Evolutionary conservation across 805 yeast genomes (phyloP), one percentile per base, ranked within the genome.

Genomic region (Cyberlindnera japonica): DNA sequence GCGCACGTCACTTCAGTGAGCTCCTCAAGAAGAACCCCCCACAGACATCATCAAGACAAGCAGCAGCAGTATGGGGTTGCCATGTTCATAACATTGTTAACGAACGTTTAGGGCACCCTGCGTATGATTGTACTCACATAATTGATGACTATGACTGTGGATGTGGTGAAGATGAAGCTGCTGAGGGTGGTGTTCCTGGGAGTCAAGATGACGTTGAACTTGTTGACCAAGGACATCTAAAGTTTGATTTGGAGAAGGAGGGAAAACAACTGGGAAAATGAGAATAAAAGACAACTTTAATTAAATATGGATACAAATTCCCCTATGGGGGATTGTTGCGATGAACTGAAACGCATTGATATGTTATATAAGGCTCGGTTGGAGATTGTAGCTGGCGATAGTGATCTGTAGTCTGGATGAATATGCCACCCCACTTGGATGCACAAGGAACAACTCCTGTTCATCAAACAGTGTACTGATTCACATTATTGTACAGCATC

Each of bases 41-140:
- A 3, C 99, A 93, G 56, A 72, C 83, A 4, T 69, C 77, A 7
- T 72, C 83, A 17, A 71, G 96, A 43, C 78, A 79, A 46, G 74
- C 77, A 3, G 98, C 99, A 1, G 88, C 96, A 0, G 65, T 86
- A 49, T 93, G 99, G 99, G 99, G 99, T 1, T 93, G 99, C 58
- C 83, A 83, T 55, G 70, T 90, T 5, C 98, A 90, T 64, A 90
- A 91, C 60, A 72, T 79, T 55, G 97, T 90, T 25, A 91, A 91
- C 61, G 76, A 75, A 39, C 67, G 82, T 37, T 68, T 90, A 32
- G 70, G 69, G 5, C 87, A 90, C 52, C 76, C 73, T 1, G 68
- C 71, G 14, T 93, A 88, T 60, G 97, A 93, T 60, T 93, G 99
- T 60, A 71, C 86, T 2, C 77, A 74, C 7, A 83, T 93, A 41